Base-by-base conservation (phyloP, 2,329 filamentous ascomycete species). In the Verticillium nubilum region DNA sequence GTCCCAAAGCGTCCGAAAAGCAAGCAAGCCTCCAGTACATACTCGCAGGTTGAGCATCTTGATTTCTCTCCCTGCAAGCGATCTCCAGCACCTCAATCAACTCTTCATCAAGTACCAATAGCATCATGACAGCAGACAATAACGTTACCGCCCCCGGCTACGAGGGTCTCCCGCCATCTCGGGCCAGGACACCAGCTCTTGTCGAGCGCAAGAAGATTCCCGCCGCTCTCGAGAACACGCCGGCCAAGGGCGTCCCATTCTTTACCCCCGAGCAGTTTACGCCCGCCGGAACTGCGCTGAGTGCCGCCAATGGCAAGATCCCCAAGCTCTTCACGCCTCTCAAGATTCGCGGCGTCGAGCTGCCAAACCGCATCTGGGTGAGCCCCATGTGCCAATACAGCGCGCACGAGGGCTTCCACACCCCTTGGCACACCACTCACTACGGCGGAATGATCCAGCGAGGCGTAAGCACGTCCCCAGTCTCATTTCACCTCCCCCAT, bases 401-500 rank as follows among this genome's bases (percentile, higher is more conserved):
- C 5, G 72, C 76, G 2, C 66, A 74, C 28, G 71, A 78, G 42
- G 76, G 90, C 10, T 87, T 90, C 69, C 80, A 84, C 63, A 90
- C 86, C 0, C 75, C 83, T 61, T 93, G 88, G 88, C 89, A 93
- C 69, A 71, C 88, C 35, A 84, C 89, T 2, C 90, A 92, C 66
- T 77, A 91, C 29, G 89, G 90, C 19, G 87, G 88, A 23, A 91
- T 92, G 64, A 77, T 87, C 27, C 81, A 86, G 66, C 85, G 89
- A 2, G 89, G 89, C 0, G 86, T 72, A 65, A 66, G 66, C 62
- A 10, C 1, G 1, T 15, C 7, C 9, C 3, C 27, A 5, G 15
- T 19, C 25, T 7, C 52, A 7, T n/a, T n/a, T n/a, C n/a, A n/a
- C n/a, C n/a, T n/a, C n/a, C n/a, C n/a, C n/a, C n/a, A n/a, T n/a